Base-by-base conservation (phyloP, 108 stramenopile genomes). In the Stephanodiscus minutulus region DNA sequence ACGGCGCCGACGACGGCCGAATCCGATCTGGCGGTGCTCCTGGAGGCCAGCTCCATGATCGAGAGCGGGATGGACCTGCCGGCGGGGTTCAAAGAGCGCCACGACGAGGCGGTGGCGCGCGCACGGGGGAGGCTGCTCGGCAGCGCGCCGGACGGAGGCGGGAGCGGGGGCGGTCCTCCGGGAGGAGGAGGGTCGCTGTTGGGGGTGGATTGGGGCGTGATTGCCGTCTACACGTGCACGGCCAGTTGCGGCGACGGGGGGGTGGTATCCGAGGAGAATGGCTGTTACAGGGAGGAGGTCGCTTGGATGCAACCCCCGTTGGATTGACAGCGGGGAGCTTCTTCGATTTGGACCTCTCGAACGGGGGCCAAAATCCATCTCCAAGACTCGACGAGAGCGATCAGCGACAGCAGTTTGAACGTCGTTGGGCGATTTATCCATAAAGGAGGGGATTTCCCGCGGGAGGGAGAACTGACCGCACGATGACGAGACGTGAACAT, bases 271-370 rank as follows among this genome's bases (percentile, higher is more conserved):
- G 3, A 29, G 17, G 66, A 64, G 7, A 66, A 66, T 53, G 93
- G 93, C 18, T 78, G 88, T 2, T 94, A 94, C 71, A 43, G 68
- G 53, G 89, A 91, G 74, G 93, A 94, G 70, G 88, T 77, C 69
- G 91, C 89, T 21, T 94, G 93, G 93, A 69, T 78, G 35, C 93
- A 94, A 65, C 87, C 90, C 27, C 86, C 93, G 11, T 62, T 90
- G 62, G 83, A 84, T 81, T 86, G 65, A 59, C n/a, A n/a, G n/a
- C 12, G 15, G 31, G 11, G 24, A 59, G n/a, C 15, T 47, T 47
- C 15, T n/a, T n/a, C n/a, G n/a, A n/a, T n/a, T n/a, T n/a, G n/a
- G n/a, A n/a, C n/a, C n/a, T n/a, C n/a, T n/a, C n/a, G n/a, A n/a
- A n/a, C n/a, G n/a, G n/a, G n/a, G n/a, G n/a, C n/a, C n/a, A n/a